These are phyloP conservation scores for Annona squamosa DNA, from an alignment of 164 flowering plant species.

Conservation along the genomic window DNA sequence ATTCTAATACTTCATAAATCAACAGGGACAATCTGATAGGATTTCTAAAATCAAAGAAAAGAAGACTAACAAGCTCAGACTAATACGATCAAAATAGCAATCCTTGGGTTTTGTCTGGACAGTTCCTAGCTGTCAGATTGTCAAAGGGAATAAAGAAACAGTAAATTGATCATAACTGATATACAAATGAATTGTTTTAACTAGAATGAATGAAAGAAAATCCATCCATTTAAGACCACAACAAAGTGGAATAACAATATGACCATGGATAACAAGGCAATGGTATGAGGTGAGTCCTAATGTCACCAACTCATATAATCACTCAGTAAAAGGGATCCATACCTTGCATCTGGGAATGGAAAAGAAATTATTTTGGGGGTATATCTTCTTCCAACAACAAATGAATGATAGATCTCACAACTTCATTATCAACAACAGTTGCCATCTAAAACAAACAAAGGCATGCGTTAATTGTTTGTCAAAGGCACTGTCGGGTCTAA, in stretches of 20 bases:
- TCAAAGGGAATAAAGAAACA: too few species aligned
- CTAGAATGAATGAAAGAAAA: neutral
- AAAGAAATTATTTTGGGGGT: conserved; percentile 12
- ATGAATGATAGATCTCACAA: conserved; percentile 64
- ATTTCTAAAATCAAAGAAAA: neutral
- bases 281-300: neutral
- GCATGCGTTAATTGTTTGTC: neutral
- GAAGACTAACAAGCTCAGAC: neutral
- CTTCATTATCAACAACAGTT: conserved; percentile 44
- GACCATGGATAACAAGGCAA: neutral
- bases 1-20: neutral
- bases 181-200: too few species aligned
- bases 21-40: neutral
- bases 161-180: too few species aligned
- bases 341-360: neutral
- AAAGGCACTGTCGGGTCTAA: neutral
- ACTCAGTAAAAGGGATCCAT: neutral
- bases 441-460: conserved; percentile 36
- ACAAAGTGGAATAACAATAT: neutral
- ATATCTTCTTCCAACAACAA: conserved; percentile 70
- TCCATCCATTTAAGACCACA: neutral
- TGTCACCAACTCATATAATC: neutral
- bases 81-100: neutral
- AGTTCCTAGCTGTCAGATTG: too few species aligned
- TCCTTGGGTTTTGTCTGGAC: too few species aligned